Evolutionary conservation across 1,284 basidiomycete species (phyloP).

Genomic region (Tetrapyrgos nigripes): DNA sequence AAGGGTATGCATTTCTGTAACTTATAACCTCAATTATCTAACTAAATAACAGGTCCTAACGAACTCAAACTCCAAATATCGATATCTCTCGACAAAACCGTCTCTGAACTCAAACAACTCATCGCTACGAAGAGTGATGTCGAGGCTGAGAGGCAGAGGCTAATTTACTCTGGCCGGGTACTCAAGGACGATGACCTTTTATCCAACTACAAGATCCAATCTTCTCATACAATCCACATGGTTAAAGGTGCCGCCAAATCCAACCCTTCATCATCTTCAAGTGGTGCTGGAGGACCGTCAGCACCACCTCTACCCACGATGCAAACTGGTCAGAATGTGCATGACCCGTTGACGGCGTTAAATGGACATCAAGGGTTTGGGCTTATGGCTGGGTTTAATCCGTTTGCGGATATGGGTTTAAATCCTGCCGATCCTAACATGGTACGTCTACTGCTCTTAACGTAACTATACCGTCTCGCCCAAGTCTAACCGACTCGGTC

Average conservation of each 20-base stretch:
- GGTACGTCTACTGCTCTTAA: constrained; percentile 50
- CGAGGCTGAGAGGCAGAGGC: constrained; percentile 82
- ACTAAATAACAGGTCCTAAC: constrained; percentile 68
- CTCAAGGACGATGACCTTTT: constrained; percentile 83
- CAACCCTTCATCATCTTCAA: constrained; percentile 27
- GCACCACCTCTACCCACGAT: constrained; percentile 70
- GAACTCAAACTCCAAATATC: constrained; percentile 90
- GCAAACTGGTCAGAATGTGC: constrained; percentile 85
- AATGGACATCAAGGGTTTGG: constrained; percentile 77
- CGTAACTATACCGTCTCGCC: not conserved
- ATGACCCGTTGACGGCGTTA: constrained; percentile 79
- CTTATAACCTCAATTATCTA: not conserved
- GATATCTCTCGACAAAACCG: constrained; percentile 80
- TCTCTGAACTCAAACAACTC: constrained; percentile 85
- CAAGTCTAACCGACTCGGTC: not conserved
- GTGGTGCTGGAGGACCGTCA: constrained; percentile 31
- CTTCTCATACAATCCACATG: constrained; percentile 90
- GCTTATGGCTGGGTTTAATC: constrained; percentile 82
- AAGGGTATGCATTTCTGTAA: constrained; percentile 56
- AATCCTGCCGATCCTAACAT: constrained; percentile 92
- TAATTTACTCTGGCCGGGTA: constrained; percentile 83
- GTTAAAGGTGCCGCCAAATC: constrained; percentile 84
- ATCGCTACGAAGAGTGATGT: constrained; percentile 87
- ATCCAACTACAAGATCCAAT: constrained; percentile 88
- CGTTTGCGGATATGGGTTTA: constrained; percentile 85